Base-by-base conservation (phyloP, 352 stramenopile genomes). In the Phytophthora melonis region DNA sequence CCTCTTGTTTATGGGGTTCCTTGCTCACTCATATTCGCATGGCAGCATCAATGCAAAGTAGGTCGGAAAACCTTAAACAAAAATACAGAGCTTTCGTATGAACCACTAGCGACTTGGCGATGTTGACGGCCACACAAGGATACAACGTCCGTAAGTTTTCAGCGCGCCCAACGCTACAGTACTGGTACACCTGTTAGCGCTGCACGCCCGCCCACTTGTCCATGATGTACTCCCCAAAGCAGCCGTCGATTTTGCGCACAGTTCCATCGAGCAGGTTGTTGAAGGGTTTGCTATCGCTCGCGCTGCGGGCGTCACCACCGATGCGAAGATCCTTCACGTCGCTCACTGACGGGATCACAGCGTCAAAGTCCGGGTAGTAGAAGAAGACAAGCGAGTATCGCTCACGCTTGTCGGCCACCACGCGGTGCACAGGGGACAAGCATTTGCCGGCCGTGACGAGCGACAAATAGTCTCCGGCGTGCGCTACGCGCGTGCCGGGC, bases 321-420 rank as follows among this genome's bases (percentile, higher is more conserved):
- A 90, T 90, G 39, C 82, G 80, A 47, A 79, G 66, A 18, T 65
- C 45, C 47, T 72, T 55, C 1, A 61, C 58, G 16, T 72, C 66
- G 32, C 61, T 54, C 27, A 87, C 68, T 3, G 72, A 70, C 19
- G 87, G 87, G 53, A 94, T 90, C 30, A 88, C 82, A 10, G 86
- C 86, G 52, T 90, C 85, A 63, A 91, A 94, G 81, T 91, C 83
- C 13, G 89, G 89, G 59, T 95, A 94, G 77, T 93, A 95, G 75
- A 95, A 95, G 66, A 93, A 93, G 47, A 94, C 87, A 68, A 93
- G 89, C 56, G 89, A 95, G 76, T 89, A 91, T 49, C 89, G 87
- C 63, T 95, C 87, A 43, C 80, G 78, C 52, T 90, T 86, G 65
- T 92, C 81, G 3, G 82, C 84, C 23, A 95, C 69, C 14, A 95